phyloP scores from a whole-genome alignment of 306 rosid species.

The Cajanus cajan region DNA sequence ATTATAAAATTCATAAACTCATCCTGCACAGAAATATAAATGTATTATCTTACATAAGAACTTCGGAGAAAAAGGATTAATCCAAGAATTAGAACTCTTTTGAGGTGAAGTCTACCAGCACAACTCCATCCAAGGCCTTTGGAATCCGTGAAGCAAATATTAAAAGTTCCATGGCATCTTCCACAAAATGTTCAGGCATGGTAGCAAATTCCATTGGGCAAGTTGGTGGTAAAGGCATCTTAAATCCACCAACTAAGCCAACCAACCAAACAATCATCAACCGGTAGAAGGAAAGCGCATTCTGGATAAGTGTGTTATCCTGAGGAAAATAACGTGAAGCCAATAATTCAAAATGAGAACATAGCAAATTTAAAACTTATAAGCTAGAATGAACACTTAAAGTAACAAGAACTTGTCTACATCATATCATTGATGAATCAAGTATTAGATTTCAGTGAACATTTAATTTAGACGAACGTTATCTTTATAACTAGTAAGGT shows the following conservation, averaged over 20 bases:
- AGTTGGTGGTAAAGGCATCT: constrained; percentile 86
- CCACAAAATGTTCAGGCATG: constrained; percentile 98
- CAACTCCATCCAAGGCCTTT: constrained; percentile 88
- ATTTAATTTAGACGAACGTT: constrained; percentile 8
- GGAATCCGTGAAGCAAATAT: constrained; percentile 96
- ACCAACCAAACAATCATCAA: constrained; percentile 92
- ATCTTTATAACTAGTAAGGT: not conserved
- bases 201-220: constrained; percentile 87
- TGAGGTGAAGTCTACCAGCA: constrained; percentile 55
- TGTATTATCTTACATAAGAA: not conserved
- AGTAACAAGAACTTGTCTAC: not conserved
- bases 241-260: constrained; percentile 93
- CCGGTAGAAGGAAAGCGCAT: constrained; percentile 82
- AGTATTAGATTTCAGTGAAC: not conserved
- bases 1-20: constrained; percentile 96
- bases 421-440: constrained; percentile 14
- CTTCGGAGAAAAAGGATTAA: not conserved
- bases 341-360: constrained; percentile 9
- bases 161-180: constrained; percentile 97
- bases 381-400: not conserved
- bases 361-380: constrained; percentile 13
- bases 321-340: constrained; percentile 34
- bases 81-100: not conserved
- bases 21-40: constrained; percentile 59
- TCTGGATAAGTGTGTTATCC: constrained; percentile 82